These are phyloP conservation scores for Nasturtium officinale DNA, from an alignment of 345 rosid genomes.

Conservation along the genomic window DNA sequence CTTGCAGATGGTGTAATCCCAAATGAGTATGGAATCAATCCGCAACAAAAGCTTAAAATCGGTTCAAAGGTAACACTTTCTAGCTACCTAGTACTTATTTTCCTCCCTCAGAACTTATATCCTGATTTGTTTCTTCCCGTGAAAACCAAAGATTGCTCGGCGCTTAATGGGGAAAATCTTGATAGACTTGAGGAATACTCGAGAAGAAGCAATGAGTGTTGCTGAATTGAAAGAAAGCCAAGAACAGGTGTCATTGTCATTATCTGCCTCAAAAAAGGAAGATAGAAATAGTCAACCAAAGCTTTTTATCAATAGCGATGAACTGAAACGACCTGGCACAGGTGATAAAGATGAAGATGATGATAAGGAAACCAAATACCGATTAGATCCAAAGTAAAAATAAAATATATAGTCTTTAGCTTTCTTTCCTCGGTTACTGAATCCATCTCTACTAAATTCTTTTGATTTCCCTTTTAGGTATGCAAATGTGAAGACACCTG, in stretches of 20 bases:
- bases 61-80: constrained; percentile 78
- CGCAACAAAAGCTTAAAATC: constrained; percentile 91
- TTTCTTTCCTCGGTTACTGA: not conserved
- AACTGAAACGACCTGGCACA: constrained; percentile 63
- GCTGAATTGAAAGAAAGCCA: constrained; percentile 80
- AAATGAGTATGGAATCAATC: constrained; percentile 96
- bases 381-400: constrained; percentile 88
- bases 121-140: not conserved
- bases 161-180: constrained; percentile 94
- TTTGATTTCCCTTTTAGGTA: constrained; percentile 51
- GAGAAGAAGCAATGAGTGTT: constrained; percentile 92
- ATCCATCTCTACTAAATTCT: constrained; percentile 8
- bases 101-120: not conserved
- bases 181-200: constrained; percentile 95
- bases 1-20: constrained; percentile 99
- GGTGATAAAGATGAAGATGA: constrained; percentile 94
- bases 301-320: constrained; percentile 60
- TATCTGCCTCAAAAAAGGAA: constrained; percentile 49
- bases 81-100: constrained; percentile 9
- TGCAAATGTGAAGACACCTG: constrained; percentile 96
- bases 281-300: constrained; percentile 56
- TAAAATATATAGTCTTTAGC: not conserved
- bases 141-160: constrained; percentile 71
- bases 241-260: constrained; percentile 50
- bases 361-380: constrained; percentile 92